Evolutionary conservation across 495 filamentous ascomycete genomes (phyloP).

Genomic region (Choiromyces venosus): DNA sequence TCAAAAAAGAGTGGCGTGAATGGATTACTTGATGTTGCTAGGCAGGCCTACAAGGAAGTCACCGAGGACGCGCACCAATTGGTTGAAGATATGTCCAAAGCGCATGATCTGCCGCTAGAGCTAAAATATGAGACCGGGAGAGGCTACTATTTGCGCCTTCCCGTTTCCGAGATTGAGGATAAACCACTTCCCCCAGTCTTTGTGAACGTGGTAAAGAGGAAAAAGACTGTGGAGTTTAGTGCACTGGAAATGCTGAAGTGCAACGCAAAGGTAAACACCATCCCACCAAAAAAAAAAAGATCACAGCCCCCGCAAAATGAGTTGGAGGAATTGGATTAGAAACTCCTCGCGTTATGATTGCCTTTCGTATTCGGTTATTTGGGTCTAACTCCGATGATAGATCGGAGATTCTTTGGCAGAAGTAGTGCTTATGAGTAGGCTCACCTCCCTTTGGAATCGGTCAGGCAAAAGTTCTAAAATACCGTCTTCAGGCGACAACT

Average conservation of each 20-base stretch:
- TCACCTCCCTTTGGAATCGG: conserved; percentile 51
- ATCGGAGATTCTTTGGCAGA: conserved; percentile 75
- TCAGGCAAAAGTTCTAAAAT: conserved; percentile 18
- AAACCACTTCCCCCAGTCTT: conserved; percentile 61
- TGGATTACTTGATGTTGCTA: conserved; percentile 78
- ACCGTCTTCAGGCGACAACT: conserved; percentile 48
- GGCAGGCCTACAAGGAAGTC: conserved; percentile 78
- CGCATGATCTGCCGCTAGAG: conserved; percentile 57
- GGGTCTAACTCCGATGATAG: conserved; percentile 46
- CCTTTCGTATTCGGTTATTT: not conserved
- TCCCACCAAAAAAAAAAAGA: conserved; percentile 35
- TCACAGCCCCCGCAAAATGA: conserved; percentile 30
- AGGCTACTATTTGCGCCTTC: conserved; percentile 73
- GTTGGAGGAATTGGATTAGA: not conserved
- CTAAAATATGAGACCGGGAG: conserved; percentile 70
- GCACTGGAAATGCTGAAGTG: conserved; percentile 74
- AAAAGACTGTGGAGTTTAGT: conserved; percentile 71
- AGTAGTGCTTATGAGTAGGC: conserved; percentile 48
- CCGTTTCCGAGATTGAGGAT: conserved; percentile 58
- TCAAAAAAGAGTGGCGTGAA: conserved; percentile 71
- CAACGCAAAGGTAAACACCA: conserved; percentile 35
- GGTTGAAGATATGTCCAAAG: conserved; percentile 58
- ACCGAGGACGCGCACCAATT: conserved; percentile 70
- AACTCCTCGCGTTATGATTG: not conserved
- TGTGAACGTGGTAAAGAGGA: conserved; percentile 69